Evolutionary conservation across 1,284 basidiomycete species (phyloP), one percentile per base, ranked within the genome.

Genomic region (Cystobasidium sp.): DNA sequence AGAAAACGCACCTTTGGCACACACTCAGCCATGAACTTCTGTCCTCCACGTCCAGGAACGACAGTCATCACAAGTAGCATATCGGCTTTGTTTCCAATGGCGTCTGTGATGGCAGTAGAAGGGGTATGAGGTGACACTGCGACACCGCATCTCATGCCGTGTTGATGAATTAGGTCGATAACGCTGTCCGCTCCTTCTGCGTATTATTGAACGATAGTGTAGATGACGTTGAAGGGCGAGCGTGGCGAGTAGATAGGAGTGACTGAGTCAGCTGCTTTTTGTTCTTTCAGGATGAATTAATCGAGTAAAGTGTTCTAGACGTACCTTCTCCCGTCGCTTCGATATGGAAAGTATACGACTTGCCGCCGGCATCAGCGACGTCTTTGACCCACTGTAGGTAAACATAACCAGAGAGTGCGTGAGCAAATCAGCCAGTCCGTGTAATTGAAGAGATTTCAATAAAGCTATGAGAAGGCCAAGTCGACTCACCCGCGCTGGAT

Each of bases 41-140:
- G 97, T 0, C 97, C 97, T 46, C 97, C 97, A 20, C 88, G 88
- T 89, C 91, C 92, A 52, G 94, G 94, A 80, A 92, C 90, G 41
- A 98, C 95, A 12, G 94, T 98, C 95, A 98, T 98, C 80, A 98
- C 94, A 76, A 98, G 88, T 20, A 97, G 86, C 90, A 97, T 92
- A 83, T 98, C 95, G 7, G 90, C 93, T 8, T 87, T 87, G 31
- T 88, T 81, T 22, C 86, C 94, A 65, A 97, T 86, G 68, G 88
- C 88, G 81, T 95, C 90, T 58, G 93, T 90, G 81, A 98, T 93
- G 62, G 88, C 90, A 2, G 86, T 86, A 16, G 93, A 90, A 6
- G 91, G 91, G 0, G 95, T 97, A 79, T 93, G 91, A 7, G 94
- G 95, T 3, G 93, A 96, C 80, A 98, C 94, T 61, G 94, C 95